Evolutionary conservation across 345 rosid genomes (phyloP).

Genomic region (Conringia planisiliqua): DNA sequence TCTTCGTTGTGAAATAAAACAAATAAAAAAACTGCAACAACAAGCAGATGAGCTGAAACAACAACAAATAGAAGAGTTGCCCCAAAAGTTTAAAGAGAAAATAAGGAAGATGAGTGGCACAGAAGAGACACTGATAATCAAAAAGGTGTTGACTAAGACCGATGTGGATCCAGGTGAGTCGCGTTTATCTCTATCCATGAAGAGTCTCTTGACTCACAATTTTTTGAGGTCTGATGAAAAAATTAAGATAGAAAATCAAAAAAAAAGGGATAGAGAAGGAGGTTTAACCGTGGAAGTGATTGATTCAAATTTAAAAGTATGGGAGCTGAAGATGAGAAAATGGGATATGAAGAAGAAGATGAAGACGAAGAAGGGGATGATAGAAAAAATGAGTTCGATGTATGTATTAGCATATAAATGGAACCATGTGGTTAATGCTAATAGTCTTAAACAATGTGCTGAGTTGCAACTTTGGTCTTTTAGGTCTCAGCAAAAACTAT

Average conservation of each 20-base stretch:
- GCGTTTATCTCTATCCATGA: neutral
- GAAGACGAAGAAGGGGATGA: neutral
- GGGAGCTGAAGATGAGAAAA: slow-evolving; percentile 12
- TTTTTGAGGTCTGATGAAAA: neutral
- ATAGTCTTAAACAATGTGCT: neutral
- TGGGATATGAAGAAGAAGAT: neutral
- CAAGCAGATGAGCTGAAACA: neutral
- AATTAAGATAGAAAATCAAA: neutral
- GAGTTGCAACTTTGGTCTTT: slow-evolving; percentile 12
- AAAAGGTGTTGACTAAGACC: neutral
- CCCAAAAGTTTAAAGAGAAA: neutral
- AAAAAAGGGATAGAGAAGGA: neutral
- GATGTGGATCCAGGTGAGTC: neutral
- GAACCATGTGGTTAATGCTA: slow-evolving; percentile 2
- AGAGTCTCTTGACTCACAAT: neutral
- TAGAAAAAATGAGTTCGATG: neutral
- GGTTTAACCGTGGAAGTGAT: slow-evolving; percentile 15
- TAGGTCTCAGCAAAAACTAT: slow-evolving; percentile 4
- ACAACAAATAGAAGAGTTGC: neutral
- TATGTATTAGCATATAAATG: slow-evolving; percentile 1
- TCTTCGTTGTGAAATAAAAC: neutral
- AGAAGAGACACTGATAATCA: neutral
- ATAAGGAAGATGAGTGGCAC: neutral
- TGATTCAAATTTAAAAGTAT: neutral
- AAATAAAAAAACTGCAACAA: no score